A percentile compares a stretch with the other conserved stretches of the same genome.
Evolutionary conservation across 2,329 filamentous ascomycete genomes (phyloP).

Genomic region (Phialocephala sp.): DNA sequence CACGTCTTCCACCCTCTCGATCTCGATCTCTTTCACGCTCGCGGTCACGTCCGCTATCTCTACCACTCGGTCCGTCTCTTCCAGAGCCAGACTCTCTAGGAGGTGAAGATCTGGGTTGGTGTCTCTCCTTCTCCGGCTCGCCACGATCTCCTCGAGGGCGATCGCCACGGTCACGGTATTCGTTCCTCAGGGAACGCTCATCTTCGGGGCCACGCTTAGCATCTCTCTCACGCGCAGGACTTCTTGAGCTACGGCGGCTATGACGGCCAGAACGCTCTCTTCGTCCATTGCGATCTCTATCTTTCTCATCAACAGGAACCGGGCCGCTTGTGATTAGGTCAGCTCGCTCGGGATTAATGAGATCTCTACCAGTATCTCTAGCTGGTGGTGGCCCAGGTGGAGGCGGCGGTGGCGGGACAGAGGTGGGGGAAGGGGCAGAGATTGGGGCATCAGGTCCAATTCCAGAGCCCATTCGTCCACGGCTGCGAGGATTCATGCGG

Average conservation of each 20-base stretch:
- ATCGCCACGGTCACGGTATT: constrained; percentile 40
- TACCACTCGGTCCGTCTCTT: constrained; percentile 20
- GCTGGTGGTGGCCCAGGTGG: constrained; percentile 27
- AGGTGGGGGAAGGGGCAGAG: constrained; percentile 56
- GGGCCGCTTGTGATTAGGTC: constrained; percentile 39
- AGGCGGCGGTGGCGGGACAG: constrained; percentile 57
- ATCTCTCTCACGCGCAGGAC: constrained; percentile 38
- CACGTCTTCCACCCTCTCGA: constrained; percentile 35
- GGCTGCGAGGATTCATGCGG: constrained; percentile 38
- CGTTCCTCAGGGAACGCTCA: constrained; percentile 34
- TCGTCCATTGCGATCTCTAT: constrained; percentile 39
- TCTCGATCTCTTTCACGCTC: constrained; percentile 34
- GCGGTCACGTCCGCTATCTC: constrained; percentile 31
- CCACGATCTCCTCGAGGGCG: constrained; percentile 24
- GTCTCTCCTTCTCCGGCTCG: constrained; percentile 30
- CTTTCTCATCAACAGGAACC: constrained; percentile 29
- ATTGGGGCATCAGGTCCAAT: constrained; percentile 58
- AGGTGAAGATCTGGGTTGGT: constrained; percentile 24
- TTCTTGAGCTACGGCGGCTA: constrained; percentile 40
- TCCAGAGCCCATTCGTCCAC: constrained; percentile 45
- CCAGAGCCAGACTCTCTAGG: constrained; percentile 31
- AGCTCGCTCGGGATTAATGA: constrained; percentile 37
- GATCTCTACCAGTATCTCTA: constrained; percentile 34
- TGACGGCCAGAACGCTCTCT: constrained; percentile 42
- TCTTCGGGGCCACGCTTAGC: constrained; percentile 39